These are phyloP conservation scores for Penicillium rolfsii DNA, from an alignment of 2,329 filamentous ascomycete genomes.

Conservation along the genomic window DNA sequence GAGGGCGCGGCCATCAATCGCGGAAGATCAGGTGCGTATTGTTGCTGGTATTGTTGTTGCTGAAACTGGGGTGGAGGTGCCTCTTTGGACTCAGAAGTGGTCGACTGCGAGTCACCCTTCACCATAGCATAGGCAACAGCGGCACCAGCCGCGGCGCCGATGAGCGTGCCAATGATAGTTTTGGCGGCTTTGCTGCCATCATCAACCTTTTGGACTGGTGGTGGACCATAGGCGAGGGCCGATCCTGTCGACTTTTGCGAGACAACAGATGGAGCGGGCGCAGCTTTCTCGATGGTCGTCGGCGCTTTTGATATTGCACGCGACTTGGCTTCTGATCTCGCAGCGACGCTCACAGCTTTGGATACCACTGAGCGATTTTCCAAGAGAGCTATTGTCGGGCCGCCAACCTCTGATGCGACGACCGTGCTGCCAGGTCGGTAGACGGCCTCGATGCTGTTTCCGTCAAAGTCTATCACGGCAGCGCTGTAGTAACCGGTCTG, in stretches of 20 bases:
- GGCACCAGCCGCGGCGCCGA: constrained; percentile 78
- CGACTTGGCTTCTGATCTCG: constrained; percentile 36
- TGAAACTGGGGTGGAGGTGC: constrained; percentile 19
- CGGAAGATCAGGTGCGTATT: constrained; percentile 31
- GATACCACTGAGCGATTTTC: constrained; percentile 46
- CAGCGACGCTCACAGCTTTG: constrained; percentile 36
- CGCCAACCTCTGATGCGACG: constrained; percentile 34
- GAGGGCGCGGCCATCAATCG: constrained; percentile 31
- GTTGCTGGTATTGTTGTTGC: constrained; percentile 6
- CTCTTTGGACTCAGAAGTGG: constrained; percentile 25
- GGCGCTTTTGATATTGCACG: constrained; percentile 34
- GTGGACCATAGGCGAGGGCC: constrained; percentile 32
- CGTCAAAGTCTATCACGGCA: constrained; percentile 74
- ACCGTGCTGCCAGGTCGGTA: constrained; percentile 51
- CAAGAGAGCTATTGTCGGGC: constrained; percentile 40
- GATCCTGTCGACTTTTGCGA: constrained; percentile 29
- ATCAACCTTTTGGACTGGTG: constrained; percentile 37
- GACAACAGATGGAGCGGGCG: constrained; percentile 23
- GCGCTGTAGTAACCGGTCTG: constrained; percentile 64
- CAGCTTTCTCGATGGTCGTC: constrained; percentile 28
- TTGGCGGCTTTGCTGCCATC: constrained; percentile 57
- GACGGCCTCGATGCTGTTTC: constrained; percentile 80
- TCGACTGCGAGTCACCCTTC: constrained; percentile 55
- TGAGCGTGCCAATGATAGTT: constrained; percentile 71
- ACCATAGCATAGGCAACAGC: constrained; percentile 76